Conservation (phyloP, 2,329 filamentous ascomycete genomes). For the Colletotrichum sublineola region DNA sequence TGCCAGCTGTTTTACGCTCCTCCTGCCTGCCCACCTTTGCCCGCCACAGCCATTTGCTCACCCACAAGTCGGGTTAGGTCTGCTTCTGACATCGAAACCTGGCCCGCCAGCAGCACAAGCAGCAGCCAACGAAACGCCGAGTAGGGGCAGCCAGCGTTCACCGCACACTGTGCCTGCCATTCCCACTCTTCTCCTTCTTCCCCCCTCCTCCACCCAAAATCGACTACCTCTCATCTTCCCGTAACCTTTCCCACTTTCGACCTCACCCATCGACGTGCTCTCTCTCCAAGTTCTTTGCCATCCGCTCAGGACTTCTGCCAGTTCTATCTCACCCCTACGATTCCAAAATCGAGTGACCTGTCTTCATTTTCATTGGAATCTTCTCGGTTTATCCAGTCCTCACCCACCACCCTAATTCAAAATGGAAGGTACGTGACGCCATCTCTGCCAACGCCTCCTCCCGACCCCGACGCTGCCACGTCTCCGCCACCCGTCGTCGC, state of each 20-base stretch:
- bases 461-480: conserved; percentile 18
- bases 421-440: conserved; percentile 45
- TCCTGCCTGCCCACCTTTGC: conserved; percentile 21
- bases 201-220: conserved; percentile 44
- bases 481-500: conserved; percentile 29
- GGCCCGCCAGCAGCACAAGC: conserved; percentile 33
- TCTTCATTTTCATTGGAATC: conserved; percentile 30
- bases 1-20: conserved; percentile 35
- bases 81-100: conserved; percentile 39
- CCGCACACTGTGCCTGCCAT: conserved; percentile 42
- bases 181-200: conserved; percentile 44
- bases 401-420: conserved; percentile 44
- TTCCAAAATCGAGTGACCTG: conserved; percentile 44
- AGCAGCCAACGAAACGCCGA: conserved; percentile 33
- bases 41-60: conserved; percentile 35
- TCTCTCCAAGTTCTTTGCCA: conserved; percentile 42
- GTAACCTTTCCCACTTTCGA: conserved; percentile 44
- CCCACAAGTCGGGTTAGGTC: conserved; percentile 42
- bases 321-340: conserved; percentile 42
- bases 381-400: conserved; percentile 35
- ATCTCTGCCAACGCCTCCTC: conserved; percentile 23
- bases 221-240: conserved; percentile 42
- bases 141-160: conserved; percentile 24
- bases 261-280: conserved; percentile 43
- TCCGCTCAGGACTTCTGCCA: conserved; percentile 42